phyloP scores from a whole-genome alignment of 176 grass and related monocot genomes.

The Oryza brachyantha region DNA sequence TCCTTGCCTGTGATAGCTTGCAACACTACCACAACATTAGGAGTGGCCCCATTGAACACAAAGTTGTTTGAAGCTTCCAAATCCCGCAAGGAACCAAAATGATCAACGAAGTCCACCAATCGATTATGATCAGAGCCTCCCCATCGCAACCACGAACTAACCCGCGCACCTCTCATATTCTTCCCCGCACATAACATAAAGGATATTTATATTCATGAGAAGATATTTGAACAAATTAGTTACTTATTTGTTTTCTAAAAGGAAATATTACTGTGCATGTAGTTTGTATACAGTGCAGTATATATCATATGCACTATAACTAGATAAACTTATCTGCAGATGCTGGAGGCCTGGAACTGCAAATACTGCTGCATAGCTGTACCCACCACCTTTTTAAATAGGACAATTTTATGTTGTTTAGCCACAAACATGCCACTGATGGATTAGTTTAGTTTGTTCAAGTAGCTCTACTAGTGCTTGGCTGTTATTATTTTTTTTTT shows the following conservation, averaged over 20 bases:
- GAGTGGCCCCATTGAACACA: no score
- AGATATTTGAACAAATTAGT: constrained; percentile 1
- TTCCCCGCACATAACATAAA: background rate
- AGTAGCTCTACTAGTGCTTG: constrained; percentile 5
- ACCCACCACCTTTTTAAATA: background rate
- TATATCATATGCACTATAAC: background rate
- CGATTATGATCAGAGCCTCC: background rate
- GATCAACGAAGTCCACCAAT: no score
- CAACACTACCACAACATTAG: no score
- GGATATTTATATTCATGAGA: background rate
- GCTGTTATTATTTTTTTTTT: background rate
- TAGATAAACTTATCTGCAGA: constrained; percentile 3
- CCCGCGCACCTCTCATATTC: background rate
- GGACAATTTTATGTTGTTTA: constrained; percentile 19
- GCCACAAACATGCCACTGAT: background rate
- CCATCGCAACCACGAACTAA: background rate
- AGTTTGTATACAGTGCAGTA: background rate
- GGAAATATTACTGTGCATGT: background rate
- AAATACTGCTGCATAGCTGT: background rate
- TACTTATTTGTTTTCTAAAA: background rate
- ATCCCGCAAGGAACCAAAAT: no score
- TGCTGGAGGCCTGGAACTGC: background rate
- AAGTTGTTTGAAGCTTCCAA: no score
- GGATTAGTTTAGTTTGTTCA: constrained; percentile 18
- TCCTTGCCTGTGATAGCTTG: no score